Conservation (phyloP, 2,329 filamentous ascomycete species). For the Coniochaeta hoffmannii region DNA sequence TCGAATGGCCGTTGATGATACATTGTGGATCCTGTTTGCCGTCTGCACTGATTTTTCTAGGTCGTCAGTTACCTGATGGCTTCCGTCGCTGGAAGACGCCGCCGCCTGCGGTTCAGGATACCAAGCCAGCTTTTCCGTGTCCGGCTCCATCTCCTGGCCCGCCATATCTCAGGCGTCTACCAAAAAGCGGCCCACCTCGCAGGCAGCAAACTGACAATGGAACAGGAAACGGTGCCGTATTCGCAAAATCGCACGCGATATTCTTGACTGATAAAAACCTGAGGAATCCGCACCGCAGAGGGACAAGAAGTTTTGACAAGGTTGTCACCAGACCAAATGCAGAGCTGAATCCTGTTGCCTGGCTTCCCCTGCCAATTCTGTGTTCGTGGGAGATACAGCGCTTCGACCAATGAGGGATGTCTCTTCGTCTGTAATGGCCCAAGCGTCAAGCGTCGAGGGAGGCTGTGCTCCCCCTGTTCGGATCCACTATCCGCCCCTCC, state of each 20-base stretch:
- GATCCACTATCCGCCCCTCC: neutral
- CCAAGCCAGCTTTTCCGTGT: too few species aligned
- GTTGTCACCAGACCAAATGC: neutral
- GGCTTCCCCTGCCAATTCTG: neutral
- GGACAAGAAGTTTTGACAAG: neutral
- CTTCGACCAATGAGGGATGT: neutral
- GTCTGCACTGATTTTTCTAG: neutral
- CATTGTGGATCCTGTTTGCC: neutral
- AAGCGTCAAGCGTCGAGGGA: neutral
- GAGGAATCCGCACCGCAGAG: neutral
- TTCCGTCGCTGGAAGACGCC: too few species aligned
- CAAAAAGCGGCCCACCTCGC: neutral
- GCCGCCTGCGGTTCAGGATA: too few species aligned
- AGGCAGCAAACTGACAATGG: neutral
- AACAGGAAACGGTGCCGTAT: neutral
- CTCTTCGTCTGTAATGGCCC: neutral
- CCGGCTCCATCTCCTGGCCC: neutral
- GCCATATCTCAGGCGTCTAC: neutral
- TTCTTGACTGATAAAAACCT: too few species aligned
- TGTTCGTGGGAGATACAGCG: neutral
- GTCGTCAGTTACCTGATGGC: too few species aligned
- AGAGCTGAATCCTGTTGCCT: neutral
- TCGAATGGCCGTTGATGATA: neutral
- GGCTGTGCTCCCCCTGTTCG: neutral
- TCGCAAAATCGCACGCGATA: neutral